phyloP scores from a whole-genome alignment of 305 asterid species.

The Plantago rigida region DNA sequence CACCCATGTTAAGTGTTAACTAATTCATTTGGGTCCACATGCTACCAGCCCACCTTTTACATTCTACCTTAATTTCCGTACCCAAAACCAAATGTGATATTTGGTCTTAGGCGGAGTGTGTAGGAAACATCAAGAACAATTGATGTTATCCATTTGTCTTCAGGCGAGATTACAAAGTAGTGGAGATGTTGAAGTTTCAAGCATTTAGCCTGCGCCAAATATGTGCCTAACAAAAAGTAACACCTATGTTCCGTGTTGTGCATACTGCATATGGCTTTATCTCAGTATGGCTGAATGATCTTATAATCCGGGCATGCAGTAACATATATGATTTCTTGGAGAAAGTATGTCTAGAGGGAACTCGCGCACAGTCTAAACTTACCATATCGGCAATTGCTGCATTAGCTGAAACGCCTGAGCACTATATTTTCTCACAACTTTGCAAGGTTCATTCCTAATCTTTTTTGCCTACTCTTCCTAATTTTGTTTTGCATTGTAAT shows the following conservation, averaged over 20 bases:
- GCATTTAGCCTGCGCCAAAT: background rate
- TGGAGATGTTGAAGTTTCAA: too few relatives aligned
- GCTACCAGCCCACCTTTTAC: too few relatives aligned
- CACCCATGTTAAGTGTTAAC: too few relatives aligned
- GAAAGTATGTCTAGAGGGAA: constrained; percentile 70
- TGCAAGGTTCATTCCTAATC: constrained; percentile 52
- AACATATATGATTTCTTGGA: constrained; percentile 59
- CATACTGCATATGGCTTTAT: too few relatives aligned
- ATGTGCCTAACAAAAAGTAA: background rate
- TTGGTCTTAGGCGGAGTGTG: too few relatives aligned
- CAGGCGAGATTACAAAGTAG: too few relatives aligned
- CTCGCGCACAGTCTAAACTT: constrained; percentile 66
- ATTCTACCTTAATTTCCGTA: too few relatives aligned
- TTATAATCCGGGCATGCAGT: constrained; percentile 36
- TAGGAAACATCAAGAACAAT: too few relatives aligned
- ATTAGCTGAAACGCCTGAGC: constrained; percentile 47
- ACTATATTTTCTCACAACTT: constrained; percentile 41
- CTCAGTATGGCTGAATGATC: constrained; percentile 7
- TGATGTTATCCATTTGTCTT: too few relatives aligned
- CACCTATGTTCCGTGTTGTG: background rate
- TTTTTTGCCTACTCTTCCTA: constrained; percentile 13
- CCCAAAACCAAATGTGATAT: too few relatives aligned
- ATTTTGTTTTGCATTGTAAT: constrained; percentile 18
- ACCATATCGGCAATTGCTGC: constrained; percentile 70
- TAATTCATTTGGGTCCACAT: too few relatives aligned